Base-by-base conservation (phyloP, 192 early-diverging fungal genomes). In the Helicostylum pulchrum region DNA sequence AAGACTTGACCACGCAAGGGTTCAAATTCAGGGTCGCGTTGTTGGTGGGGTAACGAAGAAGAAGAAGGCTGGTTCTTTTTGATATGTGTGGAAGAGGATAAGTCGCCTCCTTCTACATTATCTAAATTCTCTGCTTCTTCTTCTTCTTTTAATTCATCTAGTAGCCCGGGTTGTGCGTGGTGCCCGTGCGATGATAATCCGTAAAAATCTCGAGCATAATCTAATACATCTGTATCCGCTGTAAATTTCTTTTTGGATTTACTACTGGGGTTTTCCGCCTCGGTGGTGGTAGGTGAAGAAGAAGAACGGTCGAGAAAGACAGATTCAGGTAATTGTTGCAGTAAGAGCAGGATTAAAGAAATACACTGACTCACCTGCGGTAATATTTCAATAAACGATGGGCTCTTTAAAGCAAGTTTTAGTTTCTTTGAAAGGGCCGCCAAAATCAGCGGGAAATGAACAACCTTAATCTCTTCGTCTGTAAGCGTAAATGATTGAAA, bases 371-470 rank as follows among this genome's bases (percentile, higher is more conserved):
- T 61, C 17, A 70, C 61, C 56, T 82, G 66, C 8, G 70, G 39
- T 14, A 77, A 42, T 53, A 66, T 50, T 14, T 59, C 65, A 23
- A 59, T 66, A 59, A 66, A 66, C 4, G 56, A 17, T n/a, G 55
- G 55, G 4, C 45, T 45, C 7, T 43, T 45, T 36, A 66, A 48
- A 6, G 56, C 48, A 15, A 58, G 36, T 44, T 59, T 47, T 58
- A 85, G 68, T 55, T 73, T 80, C 34, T 71, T 67, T 11, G 90
- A 64, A 10, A 89, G 56, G 6, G 79, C 77, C 30, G 85, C 77
- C 53, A 93, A 56, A 20, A 92, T 83, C 68, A 94, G 78, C 0
- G 94, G 93, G 2, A 94, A 59, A 67, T 97, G 94, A 45, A 95
- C 80, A 26, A 87, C 87, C 51, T 85, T 80, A 32, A 86, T 86